A percentile compares a stretch with the other conserved stretches of the same genome.
Evolutionary conservation across 2,329 filamentous ascomycete species (phyloP).

Genomic region (Neoscytalidium dimidiatum): DNA sequence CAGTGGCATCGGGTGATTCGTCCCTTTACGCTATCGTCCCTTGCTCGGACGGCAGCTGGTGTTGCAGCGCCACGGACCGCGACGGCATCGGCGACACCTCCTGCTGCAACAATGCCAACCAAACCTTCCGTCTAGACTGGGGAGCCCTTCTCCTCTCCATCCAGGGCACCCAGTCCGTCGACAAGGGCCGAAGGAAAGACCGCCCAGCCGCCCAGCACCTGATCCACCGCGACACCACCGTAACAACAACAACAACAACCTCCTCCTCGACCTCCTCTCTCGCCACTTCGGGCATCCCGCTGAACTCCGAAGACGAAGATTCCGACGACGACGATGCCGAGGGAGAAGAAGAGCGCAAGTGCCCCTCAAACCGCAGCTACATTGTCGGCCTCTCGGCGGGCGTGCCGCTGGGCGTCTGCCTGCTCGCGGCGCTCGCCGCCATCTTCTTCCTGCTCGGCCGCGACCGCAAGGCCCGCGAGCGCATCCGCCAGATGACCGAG

Average conservation of each 20-base stretch:
- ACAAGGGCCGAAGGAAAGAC: not conserved
- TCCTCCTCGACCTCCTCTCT: not conserved
- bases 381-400: conserved; percentile 8
- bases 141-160: not conserved
- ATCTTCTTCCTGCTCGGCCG: conserved; percentile 10
- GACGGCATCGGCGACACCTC: conserved; percentile 6
- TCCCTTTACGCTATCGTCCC: conserved; percentile 1
- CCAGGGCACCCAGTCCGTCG: not conserved
- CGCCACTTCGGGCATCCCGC: not conserved
- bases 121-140: conserved; percentile 13
- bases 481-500: conserved; percentile 6
- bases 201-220: not conserved
- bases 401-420: conserved; percentile 14
- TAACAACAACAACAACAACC: not conserved
- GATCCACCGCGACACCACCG: not conserved
- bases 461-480: conserved; percentile 14
- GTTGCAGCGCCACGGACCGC: not conserved
- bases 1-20: not conserved
- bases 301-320: not conserved
- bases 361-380: conserved; percentile 7
- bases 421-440: conserved; percentile 6
- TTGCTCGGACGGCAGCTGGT: conserved; percentile 8
- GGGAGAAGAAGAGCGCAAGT: not conserved
- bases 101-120: not conserved
- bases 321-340: not conserved